Evolutionary conservation across 495 filamentous ascomycete genomes (phyloP).

Genomic region (Daldinia caldariorum): DNA sequence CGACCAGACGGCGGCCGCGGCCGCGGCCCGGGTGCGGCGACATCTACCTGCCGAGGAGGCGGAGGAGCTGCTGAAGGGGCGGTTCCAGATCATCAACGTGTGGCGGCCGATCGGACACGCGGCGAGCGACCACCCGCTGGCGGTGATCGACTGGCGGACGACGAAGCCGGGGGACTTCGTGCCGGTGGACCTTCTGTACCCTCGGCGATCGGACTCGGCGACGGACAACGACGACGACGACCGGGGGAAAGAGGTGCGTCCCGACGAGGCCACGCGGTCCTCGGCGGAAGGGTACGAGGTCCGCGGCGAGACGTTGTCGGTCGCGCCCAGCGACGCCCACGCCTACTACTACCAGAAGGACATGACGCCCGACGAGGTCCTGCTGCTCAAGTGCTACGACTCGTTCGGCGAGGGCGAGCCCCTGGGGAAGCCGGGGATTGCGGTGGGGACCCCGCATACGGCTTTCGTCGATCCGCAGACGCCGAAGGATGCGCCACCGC

Average conservation of each 20-base stretch:
- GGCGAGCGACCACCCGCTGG: conserved; percentile 74
- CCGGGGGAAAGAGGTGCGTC: conserved; percentile 50
- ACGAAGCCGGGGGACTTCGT: conserved; percentile 73
- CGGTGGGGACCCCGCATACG: conserved; percentile 80
- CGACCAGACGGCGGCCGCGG: conserved; percentile 77
- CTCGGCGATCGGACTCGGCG: conserved; percentile 58
- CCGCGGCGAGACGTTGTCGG: conserved; percentile 53
- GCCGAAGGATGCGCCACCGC: conserved; percentile 63
- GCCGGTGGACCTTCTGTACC: conserved; percentile 76
- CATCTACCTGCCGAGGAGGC: conserved; percentile 68
- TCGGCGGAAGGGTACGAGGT: conserved; percentile 57
- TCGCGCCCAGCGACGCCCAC: conserved; percentile 67
- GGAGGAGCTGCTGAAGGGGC: conserved; percentile 63
- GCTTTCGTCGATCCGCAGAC: conserved; percentile 81
- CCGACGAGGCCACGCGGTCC: conserved; percentile 34
- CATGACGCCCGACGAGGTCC: conserved; percentile 76
- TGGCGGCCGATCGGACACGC: conserved; percentile 78
- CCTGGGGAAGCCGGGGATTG: conserved; percentile 57
- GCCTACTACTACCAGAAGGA: conserved; percentile 84
- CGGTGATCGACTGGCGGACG: conserved; percentile 70
- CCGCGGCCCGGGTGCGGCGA: conserved; percentile 68
- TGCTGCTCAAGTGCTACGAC: conserved; percentile 89
- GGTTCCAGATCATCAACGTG: conserved; percentile 85
- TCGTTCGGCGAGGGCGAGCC: conserved; percentile 64
- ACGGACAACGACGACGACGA: conserved; percentile 52